Evolutionary conservation across 768 basidiomycete species (phyloP).

Genomic region (Jaapia argillacea): DNA sequence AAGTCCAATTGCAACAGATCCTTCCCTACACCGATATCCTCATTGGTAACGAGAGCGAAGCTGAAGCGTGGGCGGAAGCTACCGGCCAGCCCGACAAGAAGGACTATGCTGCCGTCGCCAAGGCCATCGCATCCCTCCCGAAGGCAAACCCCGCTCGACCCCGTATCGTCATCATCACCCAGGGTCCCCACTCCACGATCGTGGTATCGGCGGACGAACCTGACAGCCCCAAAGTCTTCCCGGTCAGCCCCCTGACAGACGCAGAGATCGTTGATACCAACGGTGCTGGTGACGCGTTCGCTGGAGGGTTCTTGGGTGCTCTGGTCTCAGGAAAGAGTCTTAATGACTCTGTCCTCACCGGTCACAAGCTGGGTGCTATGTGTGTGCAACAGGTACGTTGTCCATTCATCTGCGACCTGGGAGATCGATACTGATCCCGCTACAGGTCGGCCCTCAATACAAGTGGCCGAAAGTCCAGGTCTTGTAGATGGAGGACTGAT

Average conservation of each 20-base stretch:
- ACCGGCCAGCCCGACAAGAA: slow-evolving; percentile 58
- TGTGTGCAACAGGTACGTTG: slow-evolving; percentile 65
- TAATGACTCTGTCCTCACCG: slow-evolving; percentile 71
- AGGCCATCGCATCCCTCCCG: slow-evolving; percentile 58
- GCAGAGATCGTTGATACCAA: slow-evolving; percentile 90
- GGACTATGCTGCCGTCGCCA: slow-evolving; percentile 60
- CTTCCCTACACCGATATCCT: slow-evolving; percentile 81
- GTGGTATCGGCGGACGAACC: slow-evolving; percentile 54
- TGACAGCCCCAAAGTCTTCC: slow-evolving; percentile 43
- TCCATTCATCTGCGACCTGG: no score
- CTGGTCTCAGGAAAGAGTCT: slow-evolving; percentile 67
- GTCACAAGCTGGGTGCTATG: slow-evolving; percentile 81
- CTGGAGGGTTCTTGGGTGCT: slow-evolving; percentile 91
- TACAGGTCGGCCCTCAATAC: slow-evolving; percentile 45
- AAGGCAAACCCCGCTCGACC: slow-evolving; percentile 72
- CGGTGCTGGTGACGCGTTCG: slow-evolving; percentile 96
- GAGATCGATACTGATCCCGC: not conserved
- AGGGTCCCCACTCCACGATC: slow-evolving; percentile 73
- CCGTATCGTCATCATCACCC: slow-evolving; percentile 85
- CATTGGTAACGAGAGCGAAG: slow-evolving; percentile 96
- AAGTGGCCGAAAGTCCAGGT: slow-evolving; percentile 47
- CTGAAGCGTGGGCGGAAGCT: slow-evolving; percentile 73
- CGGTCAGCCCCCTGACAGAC: slow-evolving; percentile 46
- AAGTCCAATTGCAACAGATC: slow-evolving; percentile 66
- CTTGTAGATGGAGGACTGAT: slow-evolving; percentile 21